Evolutionary conservation across 768 basidiomycete species (phyloP).

Genomic region (Pleurotus giganteus): DNA sequence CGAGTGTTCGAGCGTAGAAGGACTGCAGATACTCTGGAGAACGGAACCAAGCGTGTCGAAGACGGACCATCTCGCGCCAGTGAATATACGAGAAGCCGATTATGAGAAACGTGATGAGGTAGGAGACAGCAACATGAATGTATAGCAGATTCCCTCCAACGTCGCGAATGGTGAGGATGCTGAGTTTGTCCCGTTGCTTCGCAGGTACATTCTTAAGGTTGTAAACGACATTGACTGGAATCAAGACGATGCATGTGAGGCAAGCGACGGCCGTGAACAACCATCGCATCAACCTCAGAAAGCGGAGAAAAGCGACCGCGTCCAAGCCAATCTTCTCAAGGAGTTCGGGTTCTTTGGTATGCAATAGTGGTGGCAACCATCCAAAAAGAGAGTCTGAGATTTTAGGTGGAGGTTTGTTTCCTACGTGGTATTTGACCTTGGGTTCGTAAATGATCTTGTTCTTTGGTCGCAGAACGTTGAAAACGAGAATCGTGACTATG

Average conservation of each 20-base stretch:
- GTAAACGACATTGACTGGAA: conserved; percentile 85
- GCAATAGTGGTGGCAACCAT: conserved; percentile 86
- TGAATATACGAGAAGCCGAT: conserved; percentile 70
- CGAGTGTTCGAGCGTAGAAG: conserved; percentile 92
- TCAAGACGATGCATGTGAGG: conserved; percentile 67
- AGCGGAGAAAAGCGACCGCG: conserved; percentile 89
- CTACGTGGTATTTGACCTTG: conserved; percentile 78
- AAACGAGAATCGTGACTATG: conserved; percentile 63
- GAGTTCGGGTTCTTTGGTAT: conserved; percentile 85
- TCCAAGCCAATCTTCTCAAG: conserved; percentile 89
- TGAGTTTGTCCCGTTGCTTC: conserved; percentile 58
- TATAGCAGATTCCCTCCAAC: conserved; percentile 71
- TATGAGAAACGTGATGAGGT: conserved; percentile 75
- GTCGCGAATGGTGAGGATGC: conserved; percentile 85
- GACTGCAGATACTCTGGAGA: conserved; percentile 85
- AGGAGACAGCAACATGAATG: conserved; percentile 81
- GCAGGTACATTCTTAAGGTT: conserved; percentile 65
- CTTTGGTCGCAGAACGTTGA: conserved; percentile 79
- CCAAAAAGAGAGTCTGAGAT: conserved; percentile 73
- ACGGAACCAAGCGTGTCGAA: conserved; percentile 87
- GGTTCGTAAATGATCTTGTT: conserved; percentile 85
- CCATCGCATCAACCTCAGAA: conserved; percentile 80
- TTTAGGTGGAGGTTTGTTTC: conserved; percentile 63
- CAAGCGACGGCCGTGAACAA: conserved; percentile 65
- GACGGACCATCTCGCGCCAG: conserved; percentile 74